phyloP scores from a whole-genome alignment of 108 stramenopile species.

The Chaetoceros muelleri region DNA sequence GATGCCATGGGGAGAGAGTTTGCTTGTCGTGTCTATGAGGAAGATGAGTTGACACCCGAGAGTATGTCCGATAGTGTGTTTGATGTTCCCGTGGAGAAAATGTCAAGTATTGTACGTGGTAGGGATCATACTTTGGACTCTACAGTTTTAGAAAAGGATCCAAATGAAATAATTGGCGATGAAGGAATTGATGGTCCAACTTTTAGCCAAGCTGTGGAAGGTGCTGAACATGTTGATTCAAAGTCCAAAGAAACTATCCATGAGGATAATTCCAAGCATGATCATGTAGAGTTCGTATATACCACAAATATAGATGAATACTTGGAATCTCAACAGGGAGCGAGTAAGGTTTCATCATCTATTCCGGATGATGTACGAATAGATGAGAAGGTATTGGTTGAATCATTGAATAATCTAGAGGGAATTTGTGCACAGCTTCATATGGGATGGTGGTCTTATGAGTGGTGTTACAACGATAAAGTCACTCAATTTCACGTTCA shows the following conservation, averaged over 20 bases:
- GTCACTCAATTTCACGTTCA: slow-evolving; percentile 73
- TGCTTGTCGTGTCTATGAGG: slow-evolving; percentile 57
- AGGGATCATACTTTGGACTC: too few species aligned
- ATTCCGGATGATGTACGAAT: not conserved
- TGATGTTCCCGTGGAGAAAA: slow-evolving; percentile 11
- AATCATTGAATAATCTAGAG: slow-evolving; percentile 18
- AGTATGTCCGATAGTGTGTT: slow-evolving; percentile 60
- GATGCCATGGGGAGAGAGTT: slow-evolving; percentile 48
- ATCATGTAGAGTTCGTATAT: not conserved
- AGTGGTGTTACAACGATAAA: slow-evolving; percentile 67
- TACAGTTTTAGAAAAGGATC: not conserved
- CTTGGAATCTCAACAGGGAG: not conserved
- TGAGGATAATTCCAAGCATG: not conserved
- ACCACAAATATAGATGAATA: not conserved
- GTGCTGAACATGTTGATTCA: not conserved
- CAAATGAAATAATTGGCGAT: not conserved
- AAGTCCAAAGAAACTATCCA: not conserved
- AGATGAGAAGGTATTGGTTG: not conserved
- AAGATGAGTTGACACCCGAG: slow-evolving; percentile 50
- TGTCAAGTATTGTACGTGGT: too few species aligned
- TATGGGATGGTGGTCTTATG: slow-evolving; percentile 83
- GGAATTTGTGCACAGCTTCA: slow-evolving; percentile 65
- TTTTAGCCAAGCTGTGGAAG: not conserved
- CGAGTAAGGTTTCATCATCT: too few species aligned
- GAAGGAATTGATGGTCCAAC: not conserved